Percentiles rank a stretch among this genome's conserved stretches.
phyloP scores from a whole-genome alignment of 306 rosid genomes.

The Dryas alaskensis region DNA sequence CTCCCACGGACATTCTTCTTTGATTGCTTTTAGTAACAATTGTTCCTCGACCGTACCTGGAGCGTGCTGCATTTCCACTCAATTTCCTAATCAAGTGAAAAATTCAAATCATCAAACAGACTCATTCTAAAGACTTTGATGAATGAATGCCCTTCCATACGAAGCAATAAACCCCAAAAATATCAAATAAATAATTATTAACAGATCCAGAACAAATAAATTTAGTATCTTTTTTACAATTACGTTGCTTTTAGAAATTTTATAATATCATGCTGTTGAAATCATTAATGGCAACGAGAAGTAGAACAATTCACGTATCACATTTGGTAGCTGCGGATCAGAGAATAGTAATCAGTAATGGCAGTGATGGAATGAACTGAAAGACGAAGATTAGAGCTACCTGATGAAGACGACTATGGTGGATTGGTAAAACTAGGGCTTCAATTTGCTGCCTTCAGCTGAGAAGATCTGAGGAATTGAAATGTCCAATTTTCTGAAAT shows the following conservation, averaged over 20 bases:
- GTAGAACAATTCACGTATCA: neutral
- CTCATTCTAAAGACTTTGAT: too few species aligned
- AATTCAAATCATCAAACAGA: constrained; percentile 2
- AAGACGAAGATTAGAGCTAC: neutral
- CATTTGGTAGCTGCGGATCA: neutral
- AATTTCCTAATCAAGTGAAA: constrained; percentile 20
- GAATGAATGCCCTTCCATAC: neutral
- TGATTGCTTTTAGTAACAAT: constrained; percentile 63
- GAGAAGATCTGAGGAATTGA: constrained; percentile 22
- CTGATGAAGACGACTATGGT: constrained; percentile 3
- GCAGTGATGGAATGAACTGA: neutral
- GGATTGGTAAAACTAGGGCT: constrained; percentile 7
- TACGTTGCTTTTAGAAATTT: neutral
- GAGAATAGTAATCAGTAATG: neutral
- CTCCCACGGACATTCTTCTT: constrained; percentile 85
- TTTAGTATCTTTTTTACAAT: neutral
- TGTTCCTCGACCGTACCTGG: constrained; percentile 62
- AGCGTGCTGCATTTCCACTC: constrained; percentile 60
- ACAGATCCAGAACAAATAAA: neutral
- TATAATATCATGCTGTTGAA: neutral
- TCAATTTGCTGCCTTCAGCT: neutral
- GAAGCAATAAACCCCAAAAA: neutral
- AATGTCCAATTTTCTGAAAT: constrained; percentile 5
- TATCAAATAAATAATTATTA: neutral
- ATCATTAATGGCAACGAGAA: neutral